Percentiles rank a stretch among this genome's conserved stretches.
These are phyloP conservation scores for Pichia cabralensis DNA, from an alignment of 805 yeast species.

Conservation along the genomic window DNA sequence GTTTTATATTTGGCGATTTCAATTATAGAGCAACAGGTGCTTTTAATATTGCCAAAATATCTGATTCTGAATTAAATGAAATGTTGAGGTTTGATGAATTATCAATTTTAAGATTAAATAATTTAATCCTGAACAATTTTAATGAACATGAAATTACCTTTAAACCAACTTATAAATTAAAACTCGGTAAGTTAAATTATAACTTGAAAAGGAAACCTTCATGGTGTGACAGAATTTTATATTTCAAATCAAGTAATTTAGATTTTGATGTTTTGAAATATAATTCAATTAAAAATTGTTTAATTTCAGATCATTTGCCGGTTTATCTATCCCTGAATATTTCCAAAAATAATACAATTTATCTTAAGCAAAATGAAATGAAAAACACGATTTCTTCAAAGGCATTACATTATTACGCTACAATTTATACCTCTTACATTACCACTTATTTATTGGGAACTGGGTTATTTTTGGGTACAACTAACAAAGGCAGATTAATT, in stretches of 20 bases:
- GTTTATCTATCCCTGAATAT: slow-evolving; percentile 45
- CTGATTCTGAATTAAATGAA: slow-evolving; percentile 4
- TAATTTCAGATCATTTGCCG: slow-evolving; percentile 73
- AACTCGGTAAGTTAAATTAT: slow-evolving; percentile 35
- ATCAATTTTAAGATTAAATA: slow-evolving; percentile 28
- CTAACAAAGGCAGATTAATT: no score
- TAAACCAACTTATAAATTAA: slow-evolving; percentile 73
- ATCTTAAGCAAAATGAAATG: no score
- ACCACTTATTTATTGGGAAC: no score
- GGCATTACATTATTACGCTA: no score
- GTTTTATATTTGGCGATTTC: slow-evolving; percentile 76
- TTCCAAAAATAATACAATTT: slow-evolving; percentile 18
- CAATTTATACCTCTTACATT: no score
- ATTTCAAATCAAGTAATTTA: slow-evolving; percentile 31
- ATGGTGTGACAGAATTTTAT: slow-evolving; percentile 85
- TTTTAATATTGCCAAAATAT: slow-evolving; percentile 1
- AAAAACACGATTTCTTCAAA: no score
- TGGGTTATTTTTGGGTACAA: no score
- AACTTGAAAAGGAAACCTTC: slow-evolving; percentile 60
- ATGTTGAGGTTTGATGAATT: slow-evolving; percentile 38
- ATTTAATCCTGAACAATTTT: slow-evolving; percentile 50
- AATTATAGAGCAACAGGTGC: slow-evolving; percentile 54
- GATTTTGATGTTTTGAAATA: slow-evolving; percentile 31
- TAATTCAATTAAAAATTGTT: slow-evolving; percentile 35
- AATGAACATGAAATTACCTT: slow-evolving; percentile 56